phyloP scores from a whole-genome alignment of 768 basidiomycete species.

The Xerocomellus dryophilus region DNA sequence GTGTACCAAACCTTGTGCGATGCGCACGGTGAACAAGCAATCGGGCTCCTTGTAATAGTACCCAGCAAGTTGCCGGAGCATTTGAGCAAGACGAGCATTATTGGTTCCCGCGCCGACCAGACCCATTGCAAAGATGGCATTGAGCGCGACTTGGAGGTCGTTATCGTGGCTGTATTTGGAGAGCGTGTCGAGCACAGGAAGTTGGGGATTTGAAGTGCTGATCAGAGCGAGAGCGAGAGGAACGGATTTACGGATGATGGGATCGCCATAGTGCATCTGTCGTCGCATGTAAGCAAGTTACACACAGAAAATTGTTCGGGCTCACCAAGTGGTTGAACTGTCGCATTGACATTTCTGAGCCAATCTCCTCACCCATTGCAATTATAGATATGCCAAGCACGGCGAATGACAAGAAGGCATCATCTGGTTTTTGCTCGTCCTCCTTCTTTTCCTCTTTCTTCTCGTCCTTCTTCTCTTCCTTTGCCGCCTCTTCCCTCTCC shows the following conservation, averaged over 20 bases:
- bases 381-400: constrained; percentile 92
- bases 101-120: constrained; percentile 98
- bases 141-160: constrained; percentile 93
- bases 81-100: constrained; percentile 94
- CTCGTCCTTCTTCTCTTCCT: constrained; percentile 49
- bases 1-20: constrained; percentile 95
- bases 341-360: constrained; percentile 94
- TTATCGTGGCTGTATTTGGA: constrained; percentile 99
- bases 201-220: constrained; percentile 93
- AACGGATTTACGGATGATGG: constrained; percentile 84
- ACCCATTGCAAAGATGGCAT: constrained; percentile 99
- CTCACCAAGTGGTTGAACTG: constrained; percentile 95
- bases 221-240: constrained; percentile 94
- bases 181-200: constrained; percentile 91
- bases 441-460: constrained; percentile 62
- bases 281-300: constrained; percentile 13
- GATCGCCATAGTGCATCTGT: constrained; percentile 99
- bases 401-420: constrained; percentile 88
- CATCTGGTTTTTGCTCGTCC: constrained; percentile 52
- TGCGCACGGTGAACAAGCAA: constrained; percentile 92
- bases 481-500: constrained; percentile 35
- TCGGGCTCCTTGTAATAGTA: constrained; percentile 98
- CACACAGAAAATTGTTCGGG: constrained; percentile 4
- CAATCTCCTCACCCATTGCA: constrained; percentile 98
- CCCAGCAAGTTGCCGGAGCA: constrained; percentile 95